Conservation (phyloP, 768 basidiomycete species). For the Phylloporus scabripes region DNA sequence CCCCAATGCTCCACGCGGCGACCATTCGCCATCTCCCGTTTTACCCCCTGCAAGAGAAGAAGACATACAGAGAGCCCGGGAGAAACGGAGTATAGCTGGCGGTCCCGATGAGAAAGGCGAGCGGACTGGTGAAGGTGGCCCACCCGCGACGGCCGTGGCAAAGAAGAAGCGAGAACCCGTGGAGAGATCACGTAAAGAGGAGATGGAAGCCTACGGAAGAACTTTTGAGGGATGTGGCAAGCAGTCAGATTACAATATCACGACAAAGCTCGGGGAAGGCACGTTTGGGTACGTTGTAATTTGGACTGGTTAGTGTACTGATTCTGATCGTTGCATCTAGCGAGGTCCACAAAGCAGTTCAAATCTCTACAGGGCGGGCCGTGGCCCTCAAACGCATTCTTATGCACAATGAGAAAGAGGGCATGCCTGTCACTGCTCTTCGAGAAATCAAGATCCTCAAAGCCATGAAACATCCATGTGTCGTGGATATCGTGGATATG, state of each 20-base stretch:
- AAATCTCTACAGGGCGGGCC: constrained; percentile 48
- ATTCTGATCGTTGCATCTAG: constrained; percentile 33
- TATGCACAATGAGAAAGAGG: constrained; percentile 96
- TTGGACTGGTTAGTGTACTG: constrained; percentile 2
- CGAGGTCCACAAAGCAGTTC: constrained; percentile 86
- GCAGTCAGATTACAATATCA: constrained; percentile 71
- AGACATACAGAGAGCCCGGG: constrained; percentile 22
- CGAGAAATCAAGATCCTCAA: constrained; percentile 98
- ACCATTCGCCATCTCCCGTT: constrained; percentile 42
- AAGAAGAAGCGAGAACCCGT: constrained; percentile 39
- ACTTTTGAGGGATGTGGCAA: constrained; percentile 64
- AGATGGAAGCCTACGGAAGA: constrained; percentile 61
- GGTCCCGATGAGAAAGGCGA: constrained; percentile 7
- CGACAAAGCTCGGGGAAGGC: constrained; percentile 90
- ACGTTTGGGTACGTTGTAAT: constrained; percentile 81
- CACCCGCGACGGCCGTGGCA: not conserved
- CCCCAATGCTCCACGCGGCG: constrained; percentile 42
- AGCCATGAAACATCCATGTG: constrained; percentile 75
- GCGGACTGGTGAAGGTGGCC: constrained; percentile 1
- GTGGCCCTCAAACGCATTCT: constrained; percentile 94
- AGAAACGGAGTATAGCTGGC: constrained; percentile 14
- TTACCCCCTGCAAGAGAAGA: constrained; percentile 29
- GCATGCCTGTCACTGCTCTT: constrained; percentile 93
- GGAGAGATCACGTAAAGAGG: constrained; percentile 56
- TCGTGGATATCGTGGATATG: constrained; percentile 89